Conservation (phyloP, 1,139 yeast genomes). For the Pneumocystis oryctolagi region DNA sequence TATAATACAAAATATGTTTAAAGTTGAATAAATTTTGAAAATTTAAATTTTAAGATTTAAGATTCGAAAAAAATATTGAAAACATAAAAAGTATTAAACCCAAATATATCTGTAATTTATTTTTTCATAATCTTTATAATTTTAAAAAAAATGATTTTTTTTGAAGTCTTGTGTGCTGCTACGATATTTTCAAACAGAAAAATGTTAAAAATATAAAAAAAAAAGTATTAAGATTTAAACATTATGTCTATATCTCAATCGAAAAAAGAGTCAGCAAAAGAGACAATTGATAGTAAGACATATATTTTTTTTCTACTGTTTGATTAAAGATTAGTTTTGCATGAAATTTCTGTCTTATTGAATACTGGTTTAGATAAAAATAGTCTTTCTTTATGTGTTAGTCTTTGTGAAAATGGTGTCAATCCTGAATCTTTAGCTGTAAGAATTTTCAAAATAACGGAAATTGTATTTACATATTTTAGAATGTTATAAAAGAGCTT, state of each 20-base stretch:
- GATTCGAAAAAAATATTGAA: background rate
- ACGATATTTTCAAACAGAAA: too few relatives aligned
- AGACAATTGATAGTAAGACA: background rate
- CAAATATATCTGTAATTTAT: background rate
- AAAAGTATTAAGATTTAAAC: background rate
- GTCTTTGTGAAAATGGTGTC: slow-evolving; percentile 12
- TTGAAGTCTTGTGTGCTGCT: too few relatives aligned
- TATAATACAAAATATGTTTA: too few relatives aligned
- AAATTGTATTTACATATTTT: background rate
- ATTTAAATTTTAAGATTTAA: background rate
- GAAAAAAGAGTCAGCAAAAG: background rate
- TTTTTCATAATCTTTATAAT: background rate
- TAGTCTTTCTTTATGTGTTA: slow-evolving; percentile 8
- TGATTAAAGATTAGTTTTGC: slow-evolving; percentile 4
- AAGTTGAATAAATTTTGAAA: background rate
- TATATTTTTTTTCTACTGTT: background rate
- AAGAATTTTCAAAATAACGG: background rate
- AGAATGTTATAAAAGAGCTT: background rate
- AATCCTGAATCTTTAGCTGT: slow-evolving; percentile 14
- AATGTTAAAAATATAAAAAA: too few relatives aligned
- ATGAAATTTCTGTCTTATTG: slow-evolving; percentile 14
- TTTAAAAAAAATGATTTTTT: background rate
- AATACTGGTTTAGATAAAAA: slow-evolving; percentile 11
- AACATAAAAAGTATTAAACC: background rate
- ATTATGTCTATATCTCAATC: background rate